Percentiles rank a stretch among this genome's conserved stretches.
phyloP scores from a whole-genome alignment of 441 rosid species.

The Eruca vesicaria region DNA sequence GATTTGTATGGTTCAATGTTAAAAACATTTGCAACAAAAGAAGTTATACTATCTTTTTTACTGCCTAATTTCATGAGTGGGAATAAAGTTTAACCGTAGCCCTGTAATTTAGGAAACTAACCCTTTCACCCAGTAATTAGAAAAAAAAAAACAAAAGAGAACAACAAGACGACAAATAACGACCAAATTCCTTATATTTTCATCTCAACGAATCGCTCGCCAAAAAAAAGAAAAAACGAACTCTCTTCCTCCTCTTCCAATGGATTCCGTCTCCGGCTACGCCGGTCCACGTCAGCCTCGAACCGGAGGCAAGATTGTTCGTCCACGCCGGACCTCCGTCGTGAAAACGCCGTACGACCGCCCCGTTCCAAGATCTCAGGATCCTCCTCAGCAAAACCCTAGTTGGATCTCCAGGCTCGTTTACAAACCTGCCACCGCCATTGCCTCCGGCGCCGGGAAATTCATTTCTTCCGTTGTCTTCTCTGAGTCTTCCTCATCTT shows the following conservation, averaged over 20 bases:
- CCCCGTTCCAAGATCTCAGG: constrained; percentile 19
- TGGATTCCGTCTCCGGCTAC: constrained; percentile 45
- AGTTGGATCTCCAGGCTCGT: constrained; percentile 84
- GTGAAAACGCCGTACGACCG: constrained; percentile 66
- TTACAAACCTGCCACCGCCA: constrained; percentile 69
- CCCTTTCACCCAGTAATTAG: not conserved
- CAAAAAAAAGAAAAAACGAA: too few relatives aligned
- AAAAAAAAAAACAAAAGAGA: not conserved
- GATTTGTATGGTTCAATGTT: too few relatives aligned
- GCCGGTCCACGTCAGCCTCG: constrained; percentile 34
- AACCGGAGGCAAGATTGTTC: constrained; percentile 67
- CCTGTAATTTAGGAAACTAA: not conserved
- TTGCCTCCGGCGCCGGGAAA: constrained; percentile 79
- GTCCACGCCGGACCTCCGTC: constrained; percentile 42
- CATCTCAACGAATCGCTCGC: too few relatives aligned
- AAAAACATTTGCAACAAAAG: not conserved
- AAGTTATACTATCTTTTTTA: not conserved
- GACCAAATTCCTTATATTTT: not conserved
- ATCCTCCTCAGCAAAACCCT: constrained; percentile 53
- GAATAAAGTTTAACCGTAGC: not conserved
- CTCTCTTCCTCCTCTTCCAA: constrained; percentile 17
- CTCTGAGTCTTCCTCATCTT: constrained; percentile 57
- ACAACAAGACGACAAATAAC: not conserved
- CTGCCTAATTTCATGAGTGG: not conserved
- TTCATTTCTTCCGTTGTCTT: constrained; percentile 65